Percentiles rank a stretch among this genome's conserved stretches.
phyloP scores from a whole-genome alignment of 169 alveolate genomes.

The Plasmodium chabaudi region DNA sequence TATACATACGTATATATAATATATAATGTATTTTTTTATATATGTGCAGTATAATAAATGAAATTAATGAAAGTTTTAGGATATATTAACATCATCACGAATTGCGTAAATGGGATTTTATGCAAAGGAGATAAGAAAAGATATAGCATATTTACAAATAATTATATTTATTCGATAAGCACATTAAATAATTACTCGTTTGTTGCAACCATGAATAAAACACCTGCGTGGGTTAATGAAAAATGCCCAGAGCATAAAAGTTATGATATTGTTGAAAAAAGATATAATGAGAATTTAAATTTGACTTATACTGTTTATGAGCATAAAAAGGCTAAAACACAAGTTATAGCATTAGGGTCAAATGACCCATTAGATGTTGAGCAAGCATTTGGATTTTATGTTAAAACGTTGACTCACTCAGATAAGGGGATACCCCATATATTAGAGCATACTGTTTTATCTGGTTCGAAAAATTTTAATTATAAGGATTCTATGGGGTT shows the following conservation, averaged over 20 bases:
- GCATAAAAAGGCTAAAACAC: slow-evolving; percentile 73
- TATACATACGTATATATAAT: neutral
- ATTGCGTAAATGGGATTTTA: slow-evolving; percentile 52
- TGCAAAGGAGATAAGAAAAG: slow-evolving; percentile 46
- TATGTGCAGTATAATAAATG: slow-evolving; percentile 23
- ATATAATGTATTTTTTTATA: slow-evolving; percentile 1
- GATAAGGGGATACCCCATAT: slow-evolving; percentile 89
- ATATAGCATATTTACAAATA: slow-evolving; percentile 54
- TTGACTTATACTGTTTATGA: slow-evolving; percentile 72
- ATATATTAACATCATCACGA: slow-evolving; percentile 56
- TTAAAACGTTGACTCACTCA: slow-evolving; percentile 69
- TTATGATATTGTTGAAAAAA: slow-evolving; percentile 50
- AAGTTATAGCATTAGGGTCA: slow-evolving; percentile 70
- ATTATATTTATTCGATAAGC: slow-evolving; percentile 31
- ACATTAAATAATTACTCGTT: slow-evolving; percentile 28
- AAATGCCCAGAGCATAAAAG: slow-evolving; percentile 73
- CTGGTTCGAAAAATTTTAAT: slow-evolving; percentile 89
- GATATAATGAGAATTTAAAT: slow-evolving; percentile 50
- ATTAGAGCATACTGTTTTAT: slow-evolving; percentile 91
- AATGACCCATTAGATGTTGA: slow-evolving; percentile 71
- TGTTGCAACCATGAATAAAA: slow-evolving; percentile 54
- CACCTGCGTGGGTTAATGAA: slow-evolving; percentile 72
- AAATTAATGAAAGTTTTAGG: slow-evolving; percentile 75
- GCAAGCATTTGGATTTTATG: slow-evolving; percentile 70
- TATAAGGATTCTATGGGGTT: slow-evolving; percentile 87